Conservation (phyloP, 225 moss, liverwort and hornwort species). For the Rhytidiadelphus loreus region DNA sequence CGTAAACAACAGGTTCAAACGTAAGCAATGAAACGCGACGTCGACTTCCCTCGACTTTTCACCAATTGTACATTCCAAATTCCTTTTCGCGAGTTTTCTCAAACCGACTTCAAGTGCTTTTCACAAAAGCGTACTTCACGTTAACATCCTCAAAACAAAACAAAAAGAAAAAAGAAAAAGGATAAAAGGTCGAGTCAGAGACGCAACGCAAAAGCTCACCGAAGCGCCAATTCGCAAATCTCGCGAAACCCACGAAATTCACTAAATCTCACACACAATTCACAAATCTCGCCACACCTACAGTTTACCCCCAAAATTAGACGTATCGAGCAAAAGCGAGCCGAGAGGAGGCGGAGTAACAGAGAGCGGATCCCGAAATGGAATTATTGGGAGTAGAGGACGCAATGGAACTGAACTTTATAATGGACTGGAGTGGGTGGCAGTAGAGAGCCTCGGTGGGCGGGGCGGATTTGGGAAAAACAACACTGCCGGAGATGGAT, state of each 20-base stretch:
- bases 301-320: background rate
- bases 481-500: background rate
- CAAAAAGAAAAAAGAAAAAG: no score
- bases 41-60: background rate
- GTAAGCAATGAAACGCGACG: background rate
- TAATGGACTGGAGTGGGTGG: no score
- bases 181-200: background rate
- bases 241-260: background rate
- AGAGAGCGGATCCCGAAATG: background rate
- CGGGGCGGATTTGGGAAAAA: background rate
- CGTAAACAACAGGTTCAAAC: background rate
- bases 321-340: background rate
- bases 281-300: background rate
- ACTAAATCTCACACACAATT: no score
- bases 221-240: background rate
- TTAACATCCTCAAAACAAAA: background rate
- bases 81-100: background rate
- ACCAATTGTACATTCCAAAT: background rate
- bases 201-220: background rate
- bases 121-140: background rate
- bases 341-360: background rate
- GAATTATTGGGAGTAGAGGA: background rate
- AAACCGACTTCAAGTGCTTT: background rate
- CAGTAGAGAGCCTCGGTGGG: background rate
- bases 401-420: background rate